Percentiles rank a stretch among this genome's conserved stretches.
phyloP scores from a whole-genome alignment of 352 stramenopile genomes.

The Globisporangium heterothallicum region DNA sequence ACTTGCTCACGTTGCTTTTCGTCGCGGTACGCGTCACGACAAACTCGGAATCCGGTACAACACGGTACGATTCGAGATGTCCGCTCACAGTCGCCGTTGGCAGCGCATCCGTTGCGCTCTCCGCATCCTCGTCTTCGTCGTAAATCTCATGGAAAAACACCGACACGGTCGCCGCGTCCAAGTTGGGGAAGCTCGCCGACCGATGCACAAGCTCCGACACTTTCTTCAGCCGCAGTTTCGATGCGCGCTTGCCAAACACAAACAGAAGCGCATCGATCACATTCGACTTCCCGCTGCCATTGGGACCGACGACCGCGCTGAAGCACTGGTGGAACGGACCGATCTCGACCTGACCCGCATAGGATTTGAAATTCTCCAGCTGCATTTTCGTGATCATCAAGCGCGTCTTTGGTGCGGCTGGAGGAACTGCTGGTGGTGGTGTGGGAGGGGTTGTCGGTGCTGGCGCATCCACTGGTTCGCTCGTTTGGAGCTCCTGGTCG shows the following conservation, averaged over 20 bases:
- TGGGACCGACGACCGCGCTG: constrained; percentile 97
- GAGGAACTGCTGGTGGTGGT: not conserved
- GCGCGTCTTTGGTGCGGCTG: constrained; percentile 38
- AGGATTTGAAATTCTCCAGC: constrained; percentile 99
- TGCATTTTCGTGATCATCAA: constrained; percentile 98
- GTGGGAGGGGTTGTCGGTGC: not conserved
- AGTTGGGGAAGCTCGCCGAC: constrained; percentile 86
- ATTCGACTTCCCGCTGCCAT: constrained; percentile 99
- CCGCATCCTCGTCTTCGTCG: constrained; percentile 38
- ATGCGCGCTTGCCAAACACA: constrained; percentile 99
- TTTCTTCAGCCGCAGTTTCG: constrained; percentile 93
- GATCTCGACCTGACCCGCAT: constrained; percentile 95
- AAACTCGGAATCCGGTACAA: constrained; percentile 89
- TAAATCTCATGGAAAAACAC: constrained; percentile 99
- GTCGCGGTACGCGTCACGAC: constrained; percentile 93
- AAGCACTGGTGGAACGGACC: constrained; percentile 99
- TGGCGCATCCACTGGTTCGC: not conserved
- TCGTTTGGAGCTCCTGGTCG: not conserved
- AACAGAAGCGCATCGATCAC: constrained; percentile 99
- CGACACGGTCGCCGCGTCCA: constrained; percentile 93
- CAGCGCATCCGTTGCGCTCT: not conserved
- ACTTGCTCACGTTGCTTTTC: constrained; percentile 95
- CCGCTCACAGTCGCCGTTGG: not conserved
- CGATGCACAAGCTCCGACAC: constrained; percentile 99
- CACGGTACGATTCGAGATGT: constrained; percentile 82